Evolutionary conservation across 73 alveolate genomes (phyloP).

Genomic region (Paramecium tetraurelia): DNA sequence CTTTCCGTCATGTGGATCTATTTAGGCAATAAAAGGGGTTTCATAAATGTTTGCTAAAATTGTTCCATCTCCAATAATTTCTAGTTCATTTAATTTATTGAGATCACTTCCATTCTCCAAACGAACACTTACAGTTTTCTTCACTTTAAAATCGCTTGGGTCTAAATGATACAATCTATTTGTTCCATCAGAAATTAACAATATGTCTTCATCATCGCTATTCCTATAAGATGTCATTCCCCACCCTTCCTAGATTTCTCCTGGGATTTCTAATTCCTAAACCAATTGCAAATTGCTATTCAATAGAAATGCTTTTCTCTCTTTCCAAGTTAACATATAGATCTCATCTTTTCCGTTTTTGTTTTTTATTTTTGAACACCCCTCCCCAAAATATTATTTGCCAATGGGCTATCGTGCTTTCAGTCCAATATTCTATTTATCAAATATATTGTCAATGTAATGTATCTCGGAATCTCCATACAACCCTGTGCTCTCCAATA

Average conservation of each 20-base stretch:
- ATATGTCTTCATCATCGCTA: background rate
- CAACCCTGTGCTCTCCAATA: background rate
- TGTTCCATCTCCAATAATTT: constrained; percentile 1
- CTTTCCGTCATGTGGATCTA: constrained; percentile 5
- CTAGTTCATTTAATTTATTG: background rate
- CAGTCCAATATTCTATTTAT: background rate
- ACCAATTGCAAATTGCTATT: background rate
- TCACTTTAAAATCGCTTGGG: background rate
- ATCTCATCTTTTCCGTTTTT: constrained; percentile 13
- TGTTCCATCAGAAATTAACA: constrained; percentile 40
- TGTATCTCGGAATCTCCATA: constrained; percentile 42
- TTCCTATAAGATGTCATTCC: background rate
- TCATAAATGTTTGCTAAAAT: constrained; percentile 29
- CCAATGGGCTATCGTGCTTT: background rate
- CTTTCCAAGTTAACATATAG: constrained; percentile 20
- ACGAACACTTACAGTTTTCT: constrained; percentile 5
- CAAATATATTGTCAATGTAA: background rate
- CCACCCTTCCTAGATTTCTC: constrained; percentile 34
- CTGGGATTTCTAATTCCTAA: background rate
- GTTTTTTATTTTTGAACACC: constrained; percentile 12
- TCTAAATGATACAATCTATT: constrained; percentile 31
- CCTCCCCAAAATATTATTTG: constrained; percentile 28
- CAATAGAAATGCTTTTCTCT: background rate
- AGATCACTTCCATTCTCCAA: background rate
- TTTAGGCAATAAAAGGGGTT: constrained; percentile 7